Evolutionary conservation across 2,329 filamentous ascomycete species (phyloP).

Genomic region (Cordyceps cateniannulata): DNA sequence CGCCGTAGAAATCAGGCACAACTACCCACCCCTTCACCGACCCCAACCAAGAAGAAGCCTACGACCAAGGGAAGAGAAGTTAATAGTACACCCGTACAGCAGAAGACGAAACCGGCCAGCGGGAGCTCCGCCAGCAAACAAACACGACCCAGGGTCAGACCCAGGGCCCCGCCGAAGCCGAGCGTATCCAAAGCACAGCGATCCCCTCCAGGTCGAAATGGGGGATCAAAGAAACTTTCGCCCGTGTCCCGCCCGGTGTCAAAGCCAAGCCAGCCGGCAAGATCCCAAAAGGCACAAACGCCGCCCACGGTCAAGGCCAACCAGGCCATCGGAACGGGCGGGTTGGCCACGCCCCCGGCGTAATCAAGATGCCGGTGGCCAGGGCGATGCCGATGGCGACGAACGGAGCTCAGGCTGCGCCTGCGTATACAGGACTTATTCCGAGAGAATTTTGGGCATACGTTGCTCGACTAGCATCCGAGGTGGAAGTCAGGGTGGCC

Average conservation of each 20-base stretch:
- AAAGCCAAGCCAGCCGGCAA: neutral
- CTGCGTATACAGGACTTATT: neutral
- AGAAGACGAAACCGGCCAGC: constrained; percentile 18
- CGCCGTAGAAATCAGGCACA: constrained; percentile 21
- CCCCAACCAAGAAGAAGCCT: constrained; percentile 21
- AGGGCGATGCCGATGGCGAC: too few species aligned
- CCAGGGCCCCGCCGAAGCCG: constrained; percentile 9
- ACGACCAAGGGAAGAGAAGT: constrained; percentile 20
- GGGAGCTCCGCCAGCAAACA: constrained; percentile 15
- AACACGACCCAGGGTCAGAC: constrained; percentile 14
- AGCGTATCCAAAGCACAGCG: constrained; percentile 21
- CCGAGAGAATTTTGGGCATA: constrained; percentile 4
- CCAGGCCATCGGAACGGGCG: neutral
- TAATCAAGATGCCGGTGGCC: neutral
- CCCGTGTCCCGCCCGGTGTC: neutral
- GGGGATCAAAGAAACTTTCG: neutral
- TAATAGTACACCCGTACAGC: constrained; percentile 29
- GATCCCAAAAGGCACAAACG: neutral
- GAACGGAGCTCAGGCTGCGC: neutral
- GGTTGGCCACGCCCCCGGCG: neutral
- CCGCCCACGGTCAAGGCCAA: neutral
- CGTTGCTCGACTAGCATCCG: constrained; percentile 47
- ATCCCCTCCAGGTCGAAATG: constrained; percentile 20
- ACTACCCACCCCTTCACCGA: constrained; percentile 19
- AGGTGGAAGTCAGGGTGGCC: constrained; percentile 58